A percentile compares a stretch with the other conserved stretches of the same genome.
Conservation (phyloP, 2,329 filamentous ascomycete genomes). For the Epichloe hybrida region DNA sequence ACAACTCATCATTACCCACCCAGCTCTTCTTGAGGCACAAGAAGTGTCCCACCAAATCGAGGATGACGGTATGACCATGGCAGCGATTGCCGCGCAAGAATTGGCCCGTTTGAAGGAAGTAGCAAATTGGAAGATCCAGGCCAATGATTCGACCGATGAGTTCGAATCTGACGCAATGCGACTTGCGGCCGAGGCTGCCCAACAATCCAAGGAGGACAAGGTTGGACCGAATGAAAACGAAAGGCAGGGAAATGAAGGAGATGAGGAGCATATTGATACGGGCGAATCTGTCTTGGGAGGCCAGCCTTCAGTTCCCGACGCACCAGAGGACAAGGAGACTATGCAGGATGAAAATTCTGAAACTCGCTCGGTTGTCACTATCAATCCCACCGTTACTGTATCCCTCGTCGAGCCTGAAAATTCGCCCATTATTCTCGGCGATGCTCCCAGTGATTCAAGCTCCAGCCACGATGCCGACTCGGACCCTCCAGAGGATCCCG, state of each 20-base stretch:
- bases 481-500: background rate
- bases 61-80: conserved; percentile 65
- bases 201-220: conserved; percentile 15
- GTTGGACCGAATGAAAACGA: background rate
- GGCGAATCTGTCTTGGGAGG: conserved; percentile 2
- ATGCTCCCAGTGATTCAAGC: background rate
- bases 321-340: background rate
- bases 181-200: conserved; percentile 35
- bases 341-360: background rate
- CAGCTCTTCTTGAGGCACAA: conserved; percentile 54
- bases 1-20: conserved; percentile 59
- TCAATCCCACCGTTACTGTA: background rate
- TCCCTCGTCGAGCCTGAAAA: background rate
- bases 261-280: background rate
- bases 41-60: conserved; percentile 56
- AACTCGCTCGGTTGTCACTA: background rate
- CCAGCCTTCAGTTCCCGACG: background rate
- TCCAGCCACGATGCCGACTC: background rate
- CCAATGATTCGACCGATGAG: conserved; percentile 61
- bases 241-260: background rate
- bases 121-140: conserved; percentile 68
- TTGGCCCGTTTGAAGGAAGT: conserved; percentile 71
- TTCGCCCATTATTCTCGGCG: background rate
- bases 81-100: conserved; percentile 67
- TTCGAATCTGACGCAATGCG: conserved; percentile 59